phyloP scores from a whole-genome alignment of 2,329 filamentous ascomycete species.

The Arthrocladium fulminans region DNA sequence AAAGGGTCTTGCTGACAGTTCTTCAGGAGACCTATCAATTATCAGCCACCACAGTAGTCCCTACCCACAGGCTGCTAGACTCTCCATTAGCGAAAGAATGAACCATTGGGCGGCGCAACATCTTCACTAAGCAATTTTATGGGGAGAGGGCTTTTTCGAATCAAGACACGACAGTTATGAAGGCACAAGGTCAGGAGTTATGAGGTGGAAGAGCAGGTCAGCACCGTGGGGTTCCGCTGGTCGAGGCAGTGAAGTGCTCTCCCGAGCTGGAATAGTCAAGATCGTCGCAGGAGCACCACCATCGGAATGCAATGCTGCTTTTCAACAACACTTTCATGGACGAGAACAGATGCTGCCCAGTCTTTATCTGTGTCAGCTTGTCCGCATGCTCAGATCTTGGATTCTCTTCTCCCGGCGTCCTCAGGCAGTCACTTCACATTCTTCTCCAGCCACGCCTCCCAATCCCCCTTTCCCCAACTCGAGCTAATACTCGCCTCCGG shows the following conservation, averaged over 20 bases:
- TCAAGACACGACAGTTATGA: slow-evolving; percentile 2
- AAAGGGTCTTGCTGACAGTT: slow-evolving; percentile 23
- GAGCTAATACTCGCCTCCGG: slow-evolving; percentile 71
- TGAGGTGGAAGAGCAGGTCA: slow-evolving; percentile 4
- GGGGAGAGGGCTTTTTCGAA: not conserved
- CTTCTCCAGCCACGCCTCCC: slow-evolving; percentile 71
- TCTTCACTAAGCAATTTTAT: not conserved
- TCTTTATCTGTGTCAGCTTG: too few species aligned
- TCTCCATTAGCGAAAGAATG: not conserved
- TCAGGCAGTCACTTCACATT: slow-evolving; percentile 43
- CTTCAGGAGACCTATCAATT: slow-evolving; percentile 70
- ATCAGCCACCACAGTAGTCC: slow-evolving; percentile 51
- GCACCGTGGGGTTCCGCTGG: not conserved
- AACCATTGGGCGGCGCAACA: slow-evolving; percentile 18
- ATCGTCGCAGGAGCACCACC: not conserved
- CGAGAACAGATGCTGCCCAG: too few species aligned
- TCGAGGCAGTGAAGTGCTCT: not conserved
- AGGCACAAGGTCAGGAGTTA: not conserved
- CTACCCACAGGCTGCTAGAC: not conserved
- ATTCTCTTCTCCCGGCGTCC: not conserved
- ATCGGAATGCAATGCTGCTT: slow-evolving; percentile 1
- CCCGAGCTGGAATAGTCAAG: not conserved
- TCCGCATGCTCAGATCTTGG: too few species aligned
- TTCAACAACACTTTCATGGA: not conserved
- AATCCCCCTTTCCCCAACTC: slow-evolving; percentile 69